Percentiles rank a stretch among this genome's conserved stretches.
These are phyloP conservation scores for Scheffersomyces cryptocercus DNA, from an alignment of 1,139 yeast genomes.

Conservation along the genomic window DNA sequence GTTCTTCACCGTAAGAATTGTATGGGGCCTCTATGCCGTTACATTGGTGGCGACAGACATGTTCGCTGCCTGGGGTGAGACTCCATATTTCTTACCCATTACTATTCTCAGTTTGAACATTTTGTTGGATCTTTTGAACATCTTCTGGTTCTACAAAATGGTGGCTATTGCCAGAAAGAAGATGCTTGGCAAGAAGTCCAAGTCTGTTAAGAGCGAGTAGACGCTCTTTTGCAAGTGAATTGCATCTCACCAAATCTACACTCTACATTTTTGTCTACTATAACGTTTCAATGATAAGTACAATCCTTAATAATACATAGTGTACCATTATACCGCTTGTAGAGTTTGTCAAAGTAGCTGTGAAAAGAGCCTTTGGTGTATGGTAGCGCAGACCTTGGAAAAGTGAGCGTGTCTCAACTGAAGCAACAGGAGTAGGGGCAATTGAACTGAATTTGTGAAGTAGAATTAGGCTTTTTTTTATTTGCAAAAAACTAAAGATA, in stretches of 20 bases:
- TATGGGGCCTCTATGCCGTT: slow-evolving; percentile 87
- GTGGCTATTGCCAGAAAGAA: slow-evolving; percentile 64
- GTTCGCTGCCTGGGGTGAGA: slow-evolving; percentile 34
- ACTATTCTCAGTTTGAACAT: slow-evolving; percentile 63
- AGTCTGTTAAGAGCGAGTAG: neutral
- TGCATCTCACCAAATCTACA: neutral
- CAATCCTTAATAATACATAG: no score
- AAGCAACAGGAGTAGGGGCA: no score
- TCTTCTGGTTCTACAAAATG: slow-evolving; percentile 85
- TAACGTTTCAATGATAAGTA: no score
- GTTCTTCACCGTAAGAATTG: slow-evolving; percentile 76
- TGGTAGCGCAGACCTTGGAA: no score
- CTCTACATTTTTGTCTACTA: no score
- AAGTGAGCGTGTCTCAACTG: no score
- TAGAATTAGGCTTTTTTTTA: no score
- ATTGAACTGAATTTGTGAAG: no score
- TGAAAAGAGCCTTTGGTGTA: no score
- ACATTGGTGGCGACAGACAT: slow-evolving; percentile 54
- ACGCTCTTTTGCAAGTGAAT: neutral
- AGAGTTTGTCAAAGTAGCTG: no score
- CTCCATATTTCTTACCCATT: slow-evolving; percentile 32
- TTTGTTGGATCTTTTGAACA: slow-evolving; percentile 66
- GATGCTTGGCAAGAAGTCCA: slow-evolving; percentile 6
- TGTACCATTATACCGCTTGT: no score
- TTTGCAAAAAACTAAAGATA: no score